These are phyloP conservation scores for Trichocladium uniseriatum DNA, from an alignment of 495 filamentous ascomycete genomes.

Conservation along the genomic window DNA sequence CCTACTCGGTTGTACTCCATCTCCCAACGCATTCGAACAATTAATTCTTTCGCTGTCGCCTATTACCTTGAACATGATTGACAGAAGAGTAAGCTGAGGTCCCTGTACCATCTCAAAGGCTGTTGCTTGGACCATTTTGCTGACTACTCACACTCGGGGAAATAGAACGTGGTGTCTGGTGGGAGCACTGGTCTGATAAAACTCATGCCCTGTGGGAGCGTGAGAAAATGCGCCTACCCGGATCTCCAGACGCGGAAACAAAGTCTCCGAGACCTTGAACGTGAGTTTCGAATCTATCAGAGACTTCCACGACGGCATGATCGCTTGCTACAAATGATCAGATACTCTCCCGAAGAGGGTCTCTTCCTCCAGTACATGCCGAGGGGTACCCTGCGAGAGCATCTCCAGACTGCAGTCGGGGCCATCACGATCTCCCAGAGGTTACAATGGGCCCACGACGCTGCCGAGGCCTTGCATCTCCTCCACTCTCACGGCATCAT, in stretches of 20 bases:
- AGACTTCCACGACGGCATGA: background rate
- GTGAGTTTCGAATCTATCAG: background rate
- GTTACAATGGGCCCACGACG: background rate
- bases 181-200: background rate
- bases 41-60: no score
- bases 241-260: background rate
- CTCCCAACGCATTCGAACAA: no score
- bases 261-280: background rate
- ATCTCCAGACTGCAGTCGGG: background rate
- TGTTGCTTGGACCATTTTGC: background rate
- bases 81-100: background rate
- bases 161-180: background rate
- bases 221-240: background rate
- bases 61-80: no score
- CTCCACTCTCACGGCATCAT: background rate
- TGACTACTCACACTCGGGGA: no score
- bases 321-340: background rate
- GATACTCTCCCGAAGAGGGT: background rate
- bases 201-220: background rate
- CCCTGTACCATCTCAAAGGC: background rate
- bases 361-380: background rate
- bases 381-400: background rate
- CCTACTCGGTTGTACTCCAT: no score
- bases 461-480: background rate
- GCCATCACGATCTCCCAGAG: background rate